Base-by-base conservation (phyloP, 1,284 basidiomycete species). In the Pulchroboletus neoregius region DNA sequence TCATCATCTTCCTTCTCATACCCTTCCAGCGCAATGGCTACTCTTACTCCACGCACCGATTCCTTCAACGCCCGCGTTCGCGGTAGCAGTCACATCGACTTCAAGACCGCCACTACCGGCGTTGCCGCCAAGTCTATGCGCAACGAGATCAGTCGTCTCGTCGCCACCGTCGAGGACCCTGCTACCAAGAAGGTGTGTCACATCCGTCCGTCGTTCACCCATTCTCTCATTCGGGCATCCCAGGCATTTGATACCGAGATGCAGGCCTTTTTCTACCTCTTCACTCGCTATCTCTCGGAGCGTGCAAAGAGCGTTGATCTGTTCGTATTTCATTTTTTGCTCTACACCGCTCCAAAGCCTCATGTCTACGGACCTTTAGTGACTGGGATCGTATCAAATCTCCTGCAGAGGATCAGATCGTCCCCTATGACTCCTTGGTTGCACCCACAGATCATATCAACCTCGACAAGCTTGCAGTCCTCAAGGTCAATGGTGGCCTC, bases 401-500 rank as follows among this genome's bases (percentile, higher is more conserved):
- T 6, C 96, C 96, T 45, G 87, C 91, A 27, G 82, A 83, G 6
- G 91, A 97, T 65, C 88, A 97, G 74, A 90, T 99, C 67, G 80
- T 95, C 27, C 84, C 87, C 20, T 99, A 99, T 70, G 74, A 84
- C 48, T 71, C 84, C 47, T 82, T 98, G 22, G 70, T 80, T 22
- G 58, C 77, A 44, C 75, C 78, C 15, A 70, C 76, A 46, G 79
- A 91, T 65, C 73, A 76, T 32, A 71, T 76, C 51, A 87, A 89
- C 68, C 83, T 97, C 64, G 83, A 83, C 79, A 95, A 94, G 75
- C 87, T 99, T 56, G 96, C 95, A 32, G 96, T 99, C 28, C 87
- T 99, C 74, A 99, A 99, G 76, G 91, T 99, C 69, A 99, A 99
- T 71, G 96, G 96, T 71, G 96, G 96, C 73, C 87, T 99, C 52